Evolutionary conservation across 2,329 filamentous ascomycete genomes (phyloP).

Genomic region (Clonostachys byssicola): DNA sequence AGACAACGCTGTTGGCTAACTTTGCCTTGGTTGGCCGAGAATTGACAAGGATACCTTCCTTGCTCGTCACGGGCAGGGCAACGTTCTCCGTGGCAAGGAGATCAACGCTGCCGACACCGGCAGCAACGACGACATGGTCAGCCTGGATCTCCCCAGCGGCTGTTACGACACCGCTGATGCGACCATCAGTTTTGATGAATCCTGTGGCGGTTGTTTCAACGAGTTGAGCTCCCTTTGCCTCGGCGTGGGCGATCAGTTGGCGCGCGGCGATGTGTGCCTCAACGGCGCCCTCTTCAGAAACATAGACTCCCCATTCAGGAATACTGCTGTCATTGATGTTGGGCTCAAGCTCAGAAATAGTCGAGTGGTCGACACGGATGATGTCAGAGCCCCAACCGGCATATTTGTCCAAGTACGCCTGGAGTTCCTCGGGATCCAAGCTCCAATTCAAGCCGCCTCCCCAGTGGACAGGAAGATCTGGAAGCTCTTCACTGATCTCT

Average conservation of each 20-base stretch:
- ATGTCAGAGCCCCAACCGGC: conserved; percentile 18
- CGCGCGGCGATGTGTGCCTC: conserved; percentile 16
- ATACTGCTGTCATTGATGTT: conserved; percentile 7
- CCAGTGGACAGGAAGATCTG: conserved; percentile 15
- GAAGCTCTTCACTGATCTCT: conserved; percentile 11
- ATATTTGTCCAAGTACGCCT: conserved; percentile 5
- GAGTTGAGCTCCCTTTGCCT: conserved; percentile 6
- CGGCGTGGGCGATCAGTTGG: conserved; percentile 10
- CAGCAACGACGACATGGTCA: conserved; percentile 21
- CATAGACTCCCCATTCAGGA: conserved; percentile 12
- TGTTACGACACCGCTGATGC: conserved; percentile 10
- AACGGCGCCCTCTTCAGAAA: conserved; percentile 17
- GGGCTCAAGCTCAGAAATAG: conserved; percentile 12
- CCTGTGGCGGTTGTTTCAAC: conserved; percentile 7
- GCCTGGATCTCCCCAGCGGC: conserved; percentile 7
- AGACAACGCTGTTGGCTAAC: conserved; percentile 12
- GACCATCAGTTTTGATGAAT: conserved; percentile 7
- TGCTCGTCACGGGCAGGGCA: conserved; percentile 11
- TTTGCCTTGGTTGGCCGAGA: conserved; percentile 11
- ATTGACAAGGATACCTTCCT: conserved; percentile 19
- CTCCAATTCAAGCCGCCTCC: conserved; percentile 15
- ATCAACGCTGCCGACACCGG: conserved; percentile 15
- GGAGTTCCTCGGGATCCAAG: conserved; percentile 13
- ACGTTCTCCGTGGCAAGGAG: conserved; percentile 14
- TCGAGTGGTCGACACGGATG: conserved; percentile 8